phyloP scores from a whole-genome alignment of 148 eudicot species.

The Polygonum maritimum region DNA sequence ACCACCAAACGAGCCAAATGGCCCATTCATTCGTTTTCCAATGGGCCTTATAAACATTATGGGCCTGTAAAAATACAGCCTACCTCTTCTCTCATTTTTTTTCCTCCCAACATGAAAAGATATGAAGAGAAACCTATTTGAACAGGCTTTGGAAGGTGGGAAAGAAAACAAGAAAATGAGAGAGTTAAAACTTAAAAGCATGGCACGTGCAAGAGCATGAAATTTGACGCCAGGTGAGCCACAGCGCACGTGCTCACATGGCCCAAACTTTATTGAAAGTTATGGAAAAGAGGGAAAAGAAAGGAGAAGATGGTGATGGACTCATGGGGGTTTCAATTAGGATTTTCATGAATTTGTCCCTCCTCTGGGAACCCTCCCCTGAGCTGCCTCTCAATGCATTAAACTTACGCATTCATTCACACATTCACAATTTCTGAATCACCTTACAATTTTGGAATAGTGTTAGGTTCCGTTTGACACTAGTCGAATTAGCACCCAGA shows the following conservation, averaged over 20 bases:
- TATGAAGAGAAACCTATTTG: too few species aligned
- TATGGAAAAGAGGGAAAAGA: background rate
- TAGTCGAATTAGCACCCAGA: too few species aligned
- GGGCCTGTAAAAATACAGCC: background rate
- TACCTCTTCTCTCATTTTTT: too few species aligned
- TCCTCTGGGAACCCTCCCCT: background rate
- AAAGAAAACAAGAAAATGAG: background rate
- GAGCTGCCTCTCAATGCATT: background rate
- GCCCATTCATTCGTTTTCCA: background rate
- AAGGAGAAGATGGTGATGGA: background rate
- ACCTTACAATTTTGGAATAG: background rate
- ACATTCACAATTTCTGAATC: background rate
- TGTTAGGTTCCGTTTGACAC: too few species aligned
- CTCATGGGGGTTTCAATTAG: background rate
- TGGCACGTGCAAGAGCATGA: constrained; percentile 2
- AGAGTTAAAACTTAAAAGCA: background rate
- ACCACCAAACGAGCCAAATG: background rate
- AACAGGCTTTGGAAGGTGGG: background rate
- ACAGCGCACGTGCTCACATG: constrained; percentile 6
- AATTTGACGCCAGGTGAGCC: background rate
- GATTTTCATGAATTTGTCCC: background rate
- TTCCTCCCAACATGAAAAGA: too few species aligned
- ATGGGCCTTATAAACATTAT: background rate
- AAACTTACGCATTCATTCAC: background rate
- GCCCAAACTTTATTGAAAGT: background rate